Base-by-base conservation (phyloP, 371 early-diverging fungal species). In the Apophysomyces trapeziformis region DNA sequence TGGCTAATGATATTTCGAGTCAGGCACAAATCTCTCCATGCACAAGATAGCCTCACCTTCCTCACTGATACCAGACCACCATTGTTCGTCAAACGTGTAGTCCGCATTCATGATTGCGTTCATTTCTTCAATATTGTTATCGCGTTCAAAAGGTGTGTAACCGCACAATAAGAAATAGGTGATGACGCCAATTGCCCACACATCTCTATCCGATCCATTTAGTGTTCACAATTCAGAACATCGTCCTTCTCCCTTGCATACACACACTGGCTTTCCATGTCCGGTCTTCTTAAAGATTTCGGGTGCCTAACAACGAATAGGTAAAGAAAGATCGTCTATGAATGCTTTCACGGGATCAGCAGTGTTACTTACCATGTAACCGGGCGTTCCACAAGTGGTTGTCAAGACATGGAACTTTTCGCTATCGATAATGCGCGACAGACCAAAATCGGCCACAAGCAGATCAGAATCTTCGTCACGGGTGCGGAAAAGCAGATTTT, bases 111-210 rank as follows among this genome's bases (percentile, higher is more conserved):
- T 73, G 65, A 96, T 93, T 38, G 89, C 90, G 41, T 89, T 74
- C 78, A 86, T 87, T 67, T 89, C 90, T 44, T 85, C 85, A 39
- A 79, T 67, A 13, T 80, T 85, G 63, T 77, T 83, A 43, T 85
- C 80, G 12, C 83, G 89, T 68, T 95, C 96, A 83, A 96, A 98
- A n/a, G 98, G 98, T 13, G 95, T 89, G 62, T 86, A 89, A 7
- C 98, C 98, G 73, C 91, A 91, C 11, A 96, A 75, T 72, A 96
- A 82, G 45, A 94, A 95, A 76, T 90, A 96, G 1, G 95, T 85
- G 60, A 98, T 92, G 13, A 98, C 95, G 13, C 98, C 98, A 71
- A 96, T 79, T 11, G 93, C 91, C 97, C 97, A 98, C 74, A 96
- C 80, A 69, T 98, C 98, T 21, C 83, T 83, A 72, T 11, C 26